Evolutionary conservation across 176 grass and related monocot genomes (phyloP).

Genomic region (Phoenix roebelenii): DNA sequence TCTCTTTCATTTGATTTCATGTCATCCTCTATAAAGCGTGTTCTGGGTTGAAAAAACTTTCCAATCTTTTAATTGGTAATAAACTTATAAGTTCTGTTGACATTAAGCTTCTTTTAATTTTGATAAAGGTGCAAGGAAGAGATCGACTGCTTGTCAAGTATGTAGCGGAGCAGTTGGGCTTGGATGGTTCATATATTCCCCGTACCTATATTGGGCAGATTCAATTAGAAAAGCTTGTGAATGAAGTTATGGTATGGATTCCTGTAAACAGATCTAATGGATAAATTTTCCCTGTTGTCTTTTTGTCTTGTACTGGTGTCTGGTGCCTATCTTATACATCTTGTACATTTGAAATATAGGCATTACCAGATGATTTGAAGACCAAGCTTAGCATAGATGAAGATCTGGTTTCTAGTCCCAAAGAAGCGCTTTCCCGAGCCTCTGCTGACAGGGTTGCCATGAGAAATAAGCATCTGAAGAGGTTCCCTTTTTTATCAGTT

Average conservation of each 20-base stretch:
- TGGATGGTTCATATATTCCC: slow-evolving; percentile 81
- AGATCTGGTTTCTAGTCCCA: slow-evolving; percentile 79
- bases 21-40: no score
- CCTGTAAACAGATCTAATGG: background rate
- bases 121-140: slow-evolving; percentile 84
- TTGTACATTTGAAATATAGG: slow-evolving; percentile 35
- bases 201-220: slow-evolving; percentile 99
- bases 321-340: background rate
- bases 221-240: slow-evolving; percentile 93
- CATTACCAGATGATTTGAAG: slow-evolving; percentile 94
- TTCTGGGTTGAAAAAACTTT: no score
- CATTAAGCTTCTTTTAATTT: slow-evolving; percentile 7
- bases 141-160: slow-evolving; percentile 65
- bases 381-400: slow-evolving; percentile 92
- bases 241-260: slow-evolving; percentile 87
- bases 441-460: slow-evolving; percentile 55
- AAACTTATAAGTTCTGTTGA: background rate
- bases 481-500: slow-evolving; percentile 25
- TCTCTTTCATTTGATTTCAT: no score
- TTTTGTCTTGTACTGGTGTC: slow-evolving; percentile 3
- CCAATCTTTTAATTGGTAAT: background rate
- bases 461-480: slow-evolving; percentile 79
- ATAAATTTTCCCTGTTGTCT: background rate
- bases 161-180: slow-evolving; percentile 63
- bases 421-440: slow-evolving; percentile 73